Evolutionary conservation across 2,329 filamentous ascomycete genomes (phyloP), one percentile per base, ranked within the genome.

Genomic region (Hypoxylon sp.): DNA sequence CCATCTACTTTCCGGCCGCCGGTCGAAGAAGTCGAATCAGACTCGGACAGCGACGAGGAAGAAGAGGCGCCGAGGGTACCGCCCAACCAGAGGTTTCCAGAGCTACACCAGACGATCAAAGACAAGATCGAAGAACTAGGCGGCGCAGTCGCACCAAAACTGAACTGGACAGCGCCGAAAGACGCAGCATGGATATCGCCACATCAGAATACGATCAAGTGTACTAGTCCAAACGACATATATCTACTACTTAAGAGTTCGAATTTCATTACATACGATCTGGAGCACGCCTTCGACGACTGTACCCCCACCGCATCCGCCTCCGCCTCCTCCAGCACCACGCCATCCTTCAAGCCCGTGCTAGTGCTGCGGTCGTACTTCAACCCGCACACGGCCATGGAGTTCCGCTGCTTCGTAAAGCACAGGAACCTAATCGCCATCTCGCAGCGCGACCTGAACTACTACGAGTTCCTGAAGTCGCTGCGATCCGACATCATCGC

Each of bases 91-190:
- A 83, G 87, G 38, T 89, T 93, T 81, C 81, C 89, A 7, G 91
- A 93, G 36, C 87, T 94, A 1, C 96, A 99, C 79, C 83, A 89
- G 48, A 81, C 87, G 62, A 93, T 99, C 78, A 91, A 90, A 77
- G 83, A 88, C 23, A 92, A 88, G 45, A 98, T 99, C 68, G 80
- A 84, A 11, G 91, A 94, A 73, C 86, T 98, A 0, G 94, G 93
- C 14, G 95, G 95, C 65, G 89, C 90, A 66, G 94, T 97, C 7
- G 90, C 92, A 1, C 96, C 96, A 0, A 99, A 99, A 80, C 83
- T 99, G 50, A 98, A 98, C 82, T 99, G 96, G 96, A 98, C 94
- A 5, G 91, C 94, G 3, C 96, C 96, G 3, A 97, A 98, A 79
- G 96, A 99, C 77, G 96, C 96, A 7, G 93, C 92, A 21, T 98